These are phyloP conservation scores for Diplodia mutila DNA, from an alignment of 2,329 filamentous ascomycete genomes.

Conservation along the genomic window DNA sequence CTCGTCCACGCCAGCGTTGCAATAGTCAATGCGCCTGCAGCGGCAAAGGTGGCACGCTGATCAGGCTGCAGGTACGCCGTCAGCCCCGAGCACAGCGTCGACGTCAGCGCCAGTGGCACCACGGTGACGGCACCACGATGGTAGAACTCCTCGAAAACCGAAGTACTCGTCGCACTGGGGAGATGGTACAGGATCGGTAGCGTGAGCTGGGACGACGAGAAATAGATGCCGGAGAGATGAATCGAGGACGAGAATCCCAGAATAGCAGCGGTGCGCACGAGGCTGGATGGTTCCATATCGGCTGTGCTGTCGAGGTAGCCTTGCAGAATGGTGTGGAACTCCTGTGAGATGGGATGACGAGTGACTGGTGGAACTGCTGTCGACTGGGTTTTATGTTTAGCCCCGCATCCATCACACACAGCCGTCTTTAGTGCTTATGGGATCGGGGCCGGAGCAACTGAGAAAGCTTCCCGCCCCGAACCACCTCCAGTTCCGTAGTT, in stretches of 20 bases:
- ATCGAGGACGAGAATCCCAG: background rate
- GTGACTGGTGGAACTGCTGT: background rate
- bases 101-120: background rate
- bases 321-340: background rate
- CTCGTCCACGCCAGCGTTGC: background rate
- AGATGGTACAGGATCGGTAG: slow-evolving; percentile 1
- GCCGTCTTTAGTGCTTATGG: too few relatives aligned
- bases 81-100: background rate
- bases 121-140: background rate
- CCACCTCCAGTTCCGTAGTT: too few relatives aligned
- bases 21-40: background rate
- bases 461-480: too few relatives aligned
- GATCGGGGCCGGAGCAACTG: too few relatives aligned
- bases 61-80: background rate
- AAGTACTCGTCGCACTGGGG: background rate
- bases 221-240: background rate
- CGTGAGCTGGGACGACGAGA: background rate
- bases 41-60: background rate
- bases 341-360: background rate
- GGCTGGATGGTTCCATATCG: background rate
- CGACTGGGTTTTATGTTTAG: background rate
- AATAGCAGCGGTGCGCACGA: background rate
- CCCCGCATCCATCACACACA: too few relatives aligned
- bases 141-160: background rate
- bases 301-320: background rate